A percentile compares a stretch with the other conserved stretches of the same genome.
These are phyloP conservation scores for Moringa oleifera DNA, from an alignment of 345 rosid genomes.

Conservation along the genomic window DNA sequence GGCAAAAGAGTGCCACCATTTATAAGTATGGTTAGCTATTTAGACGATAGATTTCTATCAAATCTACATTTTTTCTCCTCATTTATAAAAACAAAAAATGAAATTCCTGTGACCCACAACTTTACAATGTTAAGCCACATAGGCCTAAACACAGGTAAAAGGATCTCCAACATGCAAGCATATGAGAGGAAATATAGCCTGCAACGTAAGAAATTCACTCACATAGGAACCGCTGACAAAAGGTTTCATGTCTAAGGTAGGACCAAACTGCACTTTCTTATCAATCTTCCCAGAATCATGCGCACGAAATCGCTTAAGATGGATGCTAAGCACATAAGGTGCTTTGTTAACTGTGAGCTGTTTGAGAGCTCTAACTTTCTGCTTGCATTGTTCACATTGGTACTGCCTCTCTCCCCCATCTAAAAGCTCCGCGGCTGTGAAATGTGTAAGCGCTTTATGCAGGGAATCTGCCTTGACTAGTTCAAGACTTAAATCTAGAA, in stretches of 20 bases:
- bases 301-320: conserved; percentile 85
- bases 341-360: conserved; percentile 83
- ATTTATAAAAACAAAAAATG: no score
- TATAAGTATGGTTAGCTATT: no score
- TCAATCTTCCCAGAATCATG: conserved; percentile 73
- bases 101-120: no score
- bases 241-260: conserved; percentile 72
- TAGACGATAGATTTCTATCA: no score
- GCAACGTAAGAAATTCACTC: conserved; percentile 30
- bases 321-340: conserved; percentile 78
- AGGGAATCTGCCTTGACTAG: conserved; percentile 76
- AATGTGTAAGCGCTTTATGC: conserved; percentile 64
- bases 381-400: conserved; percentile 81
- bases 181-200: not conserved
- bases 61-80: no score
- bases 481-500: conserved; percentile 88
- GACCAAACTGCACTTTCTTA: conserved; percentile 59
- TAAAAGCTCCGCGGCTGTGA: conserved; percentile 67
- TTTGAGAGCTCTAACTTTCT: conserved; percentile 81
- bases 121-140: no score
- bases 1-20: no score
- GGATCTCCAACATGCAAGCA: no score
- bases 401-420: conserved; percentile 93
- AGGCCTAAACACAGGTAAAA: no score
- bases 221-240: conserved; percentile 74